Evolutionary conservation across 768 basidiomycete species (phyloP).

Genomic region (Exidia glandulosa): DNA sequence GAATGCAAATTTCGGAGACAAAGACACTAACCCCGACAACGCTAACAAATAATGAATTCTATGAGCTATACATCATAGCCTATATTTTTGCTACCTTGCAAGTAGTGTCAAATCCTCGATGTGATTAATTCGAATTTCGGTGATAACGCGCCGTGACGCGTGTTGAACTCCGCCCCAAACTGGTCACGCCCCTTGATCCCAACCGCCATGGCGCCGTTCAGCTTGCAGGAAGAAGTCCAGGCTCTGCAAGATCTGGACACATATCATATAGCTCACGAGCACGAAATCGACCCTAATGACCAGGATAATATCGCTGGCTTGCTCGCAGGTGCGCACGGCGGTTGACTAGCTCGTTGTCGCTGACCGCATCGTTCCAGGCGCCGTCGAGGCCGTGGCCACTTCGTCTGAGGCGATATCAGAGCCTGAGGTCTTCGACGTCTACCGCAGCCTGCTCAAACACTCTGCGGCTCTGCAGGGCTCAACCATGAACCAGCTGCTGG

Average conservation of each 20-base stretch:
- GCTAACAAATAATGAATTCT: no score
- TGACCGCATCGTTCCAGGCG: conserved; percentile 33
- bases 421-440: conserved; percentile 64
- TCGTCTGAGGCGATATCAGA: conserved; percentile 63
- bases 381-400: conserved; percentile 71
- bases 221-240: conserved; percentile 18
- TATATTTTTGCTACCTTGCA: no score
- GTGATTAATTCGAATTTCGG: no score
- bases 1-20: no score
- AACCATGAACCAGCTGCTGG: conserved; percentile 76
- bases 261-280: conserved; percentile 13
- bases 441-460: conserved; percentile 71
- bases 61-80: no score
- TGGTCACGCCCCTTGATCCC: no score
- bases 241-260: conserved; percentile 5
- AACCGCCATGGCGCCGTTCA: conserved; percentile 14
- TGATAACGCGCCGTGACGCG: no score
- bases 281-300: conserved; percentile 18
- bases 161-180: no score
- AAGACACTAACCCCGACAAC: no score
- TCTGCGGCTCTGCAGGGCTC: conserved; percentile 48
- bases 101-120: no score
- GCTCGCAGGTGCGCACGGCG: conserved; percentile 11
- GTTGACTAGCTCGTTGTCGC: neutral
- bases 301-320: conserved; percentile 5